Evolutionary conservation across 495 filamentous ascomycete species (phyloP), one percentile per base, ranked within the genome.

Genomic region (Podospora anserina): DNA sequence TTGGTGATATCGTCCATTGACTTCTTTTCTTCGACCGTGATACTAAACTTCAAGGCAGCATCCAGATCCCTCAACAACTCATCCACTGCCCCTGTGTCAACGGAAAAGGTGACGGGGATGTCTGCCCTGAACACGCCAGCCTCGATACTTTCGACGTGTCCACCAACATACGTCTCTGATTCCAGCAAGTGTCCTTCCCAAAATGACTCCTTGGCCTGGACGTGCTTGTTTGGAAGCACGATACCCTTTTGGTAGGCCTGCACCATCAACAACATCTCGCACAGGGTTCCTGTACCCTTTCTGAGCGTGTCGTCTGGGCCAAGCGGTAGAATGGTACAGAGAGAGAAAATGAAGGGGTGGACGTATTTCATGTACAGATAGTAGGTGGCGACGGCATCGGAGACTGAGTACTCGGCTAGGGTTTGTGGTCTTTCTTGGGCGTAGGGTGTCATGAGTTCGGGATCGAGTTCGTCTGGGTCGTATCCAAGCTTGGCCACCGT

Each of bases 281-380:
- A 99, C 20, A 99, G 83, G 5, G 95, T 99, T 75, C 95, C 95
- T 1, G 95, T 99, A 73, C 95, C 95, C 75, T 99, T 99, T 67
- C 95, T 85, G 70, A 98, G 75, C 3, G 93, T 92, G 76, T 97
- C 94, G 74, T 99, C 94, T 18, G 94, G 91, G 32, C 92, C 93
- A 1, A 99, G 83, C 0, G 95, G 95, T 77, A 99, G 85, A 79
- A 99, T 97, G 0, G 93, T 99, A 80, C 95, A 98, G 0, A 99
- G 83, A 0, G 95, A 97, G 84, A 98, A 99, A 78, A 99, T 94
- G 81, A 99, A 99, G 1, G 95, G 95, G 76, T 99, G 95, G 23
- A 99, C 92, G 79, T 99, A 99, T 91, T 99, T 99, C 95, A 98
- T 99, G 82, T 99, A 99, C 57, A 99, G 85, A 75, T 99, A 99